A percentile compares a stretch with the other conserved stretches of the same genome.
Conservation (phyloP, 1,139 yeast species). For the Geotrichum klebahnii region DNA sequence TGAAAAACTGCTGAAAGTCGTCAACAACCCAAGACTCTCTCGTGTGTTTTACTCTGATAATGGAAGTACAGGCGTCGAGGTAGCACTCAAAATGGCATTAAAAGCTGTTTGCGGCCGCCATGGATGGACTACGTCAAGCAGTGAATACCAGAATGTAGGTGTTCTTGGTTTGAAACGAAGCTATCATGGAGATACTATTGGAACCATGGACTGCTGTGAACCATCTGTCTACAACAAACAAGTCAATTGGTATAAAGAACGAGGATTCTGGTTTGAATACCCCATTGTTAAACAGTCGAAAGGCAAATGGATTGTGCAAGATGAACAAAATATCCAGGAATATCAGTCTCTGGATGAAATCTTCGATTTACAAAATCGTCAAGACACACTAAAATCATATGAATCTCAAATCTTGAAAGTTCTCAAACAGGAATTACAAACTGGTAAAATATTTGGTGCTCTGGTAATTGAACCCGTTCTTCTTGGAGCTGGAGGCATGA, state of each 20-base stretch:
- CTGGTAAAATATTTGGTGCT: constrained; percentile 32
- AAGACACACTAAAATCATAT: constrained; percentile 22
- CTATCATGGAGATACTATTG: constrained; percentile 36
- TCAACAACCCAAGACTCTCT: constrained; percentile 26
- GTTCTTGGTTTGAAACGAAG: constrained; percentile 32
- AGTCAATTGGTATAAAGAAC: constrained; percentile 32
- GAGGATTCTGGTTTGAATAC: constrained; percentile 34
- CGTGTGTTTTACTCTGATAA: constrained; percentile 35
- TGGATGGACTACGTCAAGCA: constrained; percentile 22
- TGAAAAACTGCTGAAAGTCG: constrained; percentile 24
- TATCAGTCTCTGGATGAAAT: constrained; percentile 25
- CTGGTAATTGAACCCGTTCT: constrained; percentile 32
- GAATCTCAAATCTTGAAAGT: constrained; percentile 18
- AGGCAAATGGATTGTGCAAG: constrained; percentile 29
- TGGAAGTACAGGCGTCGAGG: constrained; percentile 35
- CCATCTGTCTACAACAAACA: constrained; percentile 32
- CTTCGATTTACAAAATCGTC: constrained; percentile 25
- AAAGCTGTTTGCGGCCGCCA: constrained; percentile 30
- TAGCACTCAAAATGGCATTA: constrained; percentile 35
- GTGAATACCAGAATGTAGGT: constrained; percentile 23
- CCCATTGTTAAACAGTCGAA: constrained; percentile 28
- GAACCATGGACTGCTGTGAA: constrained; percentile 35
- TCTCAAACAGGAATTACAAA: constrained; percentile 20
- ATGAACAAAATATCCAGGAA: constrained; percentile 1
- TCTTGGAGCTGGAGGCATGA: constrained; percentile 36